Conservation (phyloP, 2,329 filamentous ascomycete species). For the Phyllosticta citriasiana region DNA sequence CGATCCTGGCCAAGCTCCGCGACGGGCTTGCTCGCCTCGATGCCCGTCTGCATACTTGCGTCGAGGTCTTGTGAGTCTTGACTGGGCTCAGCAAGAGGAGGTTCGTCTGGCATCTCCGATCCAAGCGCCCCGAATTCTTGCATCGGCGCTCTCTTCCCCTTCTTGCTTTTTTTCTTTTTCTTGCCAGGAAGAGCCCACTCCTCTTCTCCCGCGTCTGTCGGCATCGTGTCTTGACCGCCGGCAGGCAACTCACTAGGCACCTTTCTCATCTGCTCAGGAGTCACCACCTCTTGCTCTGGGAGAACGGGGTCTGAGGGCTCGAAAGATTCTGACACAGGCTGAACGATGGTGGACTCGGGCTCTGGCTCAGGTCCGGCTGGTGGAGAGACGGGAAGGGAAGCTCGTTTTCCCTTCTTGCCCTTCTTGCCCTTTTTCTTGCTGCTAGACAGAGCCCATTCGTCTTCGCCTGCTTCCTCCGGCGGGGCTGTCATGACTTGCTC, state of each 20-base stretch:
- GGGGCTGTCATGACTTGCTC: neutral
- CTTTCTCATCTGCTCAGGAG: too few species aligned
- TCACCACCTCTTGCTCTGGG: neutral
- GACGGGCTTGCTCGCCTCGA: too few species aligned
- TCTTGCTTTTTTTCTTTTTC: constrained; percentile 19
- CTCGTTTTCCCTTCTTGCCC: constrained; percentile 19
- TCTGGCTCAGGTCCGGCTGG: neutral
- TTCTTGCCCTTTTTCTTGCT: constrained; percentile 17
- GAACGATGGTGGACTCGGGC: neutral
- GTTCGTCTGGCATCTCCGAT: too few species aligned
- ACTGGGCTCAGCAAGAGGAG: too few species aligned
- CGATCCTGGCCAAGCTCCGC: too few species aligned
- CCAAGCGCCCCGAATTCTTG: too few species aligned
- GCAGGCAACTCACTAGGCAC: too few species aligned
- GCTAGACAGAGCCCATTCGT: neutral
- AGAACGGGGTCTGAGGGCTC: neutral
- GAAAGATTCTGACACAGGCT: neutral
- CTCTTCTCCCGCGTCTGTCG: constrained; percentile 1
- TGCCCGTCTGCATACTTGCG: too few species aligned
- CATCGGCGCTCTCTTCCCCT: constrained; percentile 11
- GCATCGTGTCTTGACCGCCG: too few species aligned
- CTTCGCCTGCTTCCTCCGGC: neutral
- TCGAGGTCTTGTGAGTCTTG: too few species aligned
- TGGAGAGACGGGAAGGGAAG: neutral
- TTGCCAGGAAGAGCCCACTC: constrained; percentile 7